Conservation (phyloP, 108 stramenopile genomes). For the Cyclotella sp. region DNA sequence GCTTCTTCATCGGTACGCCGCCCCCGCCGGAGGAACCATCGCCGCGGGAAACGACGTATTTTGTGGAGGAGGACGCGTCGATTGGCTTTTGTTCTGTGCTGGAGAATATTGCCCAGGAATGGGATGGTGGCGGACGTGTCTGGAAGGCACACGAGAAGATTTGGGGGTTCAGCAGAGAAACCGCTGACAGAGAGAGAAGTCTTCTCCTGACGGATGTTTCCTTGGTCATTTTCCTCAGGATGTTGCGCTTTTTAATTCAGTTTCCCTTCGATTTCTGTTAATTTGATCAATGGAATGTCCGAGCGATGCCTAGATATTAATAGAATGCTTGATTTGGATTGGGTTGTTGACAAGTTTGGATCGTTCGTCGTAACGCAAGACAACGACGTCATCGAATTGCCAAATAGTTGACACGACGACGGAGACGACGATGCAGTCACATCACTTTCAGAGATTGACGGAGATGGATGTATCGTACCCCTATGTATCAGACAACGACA, state of each 20-base stretch:
- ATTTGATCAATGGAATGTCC: neutral
- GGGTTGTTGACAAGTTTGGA: no score
- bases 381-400: no score
- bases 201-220: neutral
- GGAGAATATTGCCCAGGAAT: neutral
- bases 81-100: slow-evolving; percentile 4
- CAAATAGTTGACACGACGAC: no score
- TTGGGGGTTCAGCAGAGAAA: neutral
- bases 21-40: slow-evolving; percentile 88
- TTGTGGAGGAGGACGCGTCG: slow-evolving; percentile 31
- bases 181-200: neutral
- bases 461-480: no score
- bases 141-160: neutral
- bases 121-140: neutral
- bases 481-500: no score
- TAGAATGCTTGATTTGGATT: neutral
- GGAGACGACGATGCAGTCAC: no score
- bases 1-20: slow-evolving; percentile 79
- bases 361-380: no score
- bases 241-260: neutral
- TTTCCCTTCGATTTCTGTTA: neutral
- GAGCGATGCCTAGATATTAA: neutral
- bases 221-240: neutral
- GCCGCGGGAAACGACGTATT: slow-evolving; percentile 69
- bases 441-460: no score